Evolutionary conservation across 805 yeast species (phyloP).

Genomic region (Zygosaccharomyces pseudorouxii): DNA sequence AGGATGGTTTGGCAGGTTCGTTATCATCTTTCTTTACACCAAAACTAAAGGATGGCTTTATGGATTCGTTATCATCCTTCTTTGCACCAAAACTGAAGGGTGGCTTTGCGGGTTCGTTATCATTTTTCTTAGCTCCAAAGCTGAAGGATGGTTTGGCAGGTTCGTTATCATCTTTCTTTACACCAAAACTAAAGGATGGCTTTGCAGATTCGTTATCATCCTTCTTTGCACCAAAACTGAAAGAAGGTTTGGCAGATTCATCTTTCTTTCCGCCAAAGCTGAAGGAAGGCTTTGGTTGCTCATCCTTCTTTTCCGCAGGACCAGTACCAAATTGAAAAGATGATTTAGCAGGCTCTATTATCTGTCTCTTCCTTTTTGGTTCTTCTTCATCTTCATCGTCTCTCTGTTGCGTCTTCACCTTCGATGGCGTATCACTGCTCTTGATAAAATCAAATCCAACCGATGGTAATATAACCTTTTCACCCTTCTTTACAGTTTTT

Average conservation of each 20-base stretch:
- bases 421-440: conserved; percentile 20
- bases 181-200: conserved; percentile 9
- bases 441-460: conserved; percentile 33
- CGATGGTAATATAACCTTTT: conserved; percentile 25
- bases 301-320: conserved; percentile 3
- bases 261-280: conserved; percentile 6
- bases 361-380: conserved; percentile 9
- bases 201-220: conserved; percentile 3
- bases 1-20: conserved; percentile 4
- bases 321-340: not conserved
- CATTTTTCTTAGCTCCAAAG: conserved; percentile 9
- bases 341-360: not conserved
- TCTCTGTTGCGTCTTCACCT: conserved; percentile 4
- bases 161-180: not conserved
- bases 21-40: conserved; percentile 6
- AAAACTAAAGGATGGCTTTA: conserved; percentile 17
- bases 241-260: conserved; percentile 7
- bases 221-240: conserved; percentile 10
- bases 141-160: conserved; percentile 5
- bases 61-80: not conserved
- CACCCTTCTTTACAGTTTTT: conserved; percentile 1
- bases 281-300: conserved; percentile 6
- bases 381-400: conserved; percentile 8
- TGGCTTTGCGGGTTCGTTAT: not conserved
- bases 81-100: not conserved